phyloP scores from a whole-genome alignment of 1,139 yeast genomes.

The Saccharomyces hybrid region DNA sequence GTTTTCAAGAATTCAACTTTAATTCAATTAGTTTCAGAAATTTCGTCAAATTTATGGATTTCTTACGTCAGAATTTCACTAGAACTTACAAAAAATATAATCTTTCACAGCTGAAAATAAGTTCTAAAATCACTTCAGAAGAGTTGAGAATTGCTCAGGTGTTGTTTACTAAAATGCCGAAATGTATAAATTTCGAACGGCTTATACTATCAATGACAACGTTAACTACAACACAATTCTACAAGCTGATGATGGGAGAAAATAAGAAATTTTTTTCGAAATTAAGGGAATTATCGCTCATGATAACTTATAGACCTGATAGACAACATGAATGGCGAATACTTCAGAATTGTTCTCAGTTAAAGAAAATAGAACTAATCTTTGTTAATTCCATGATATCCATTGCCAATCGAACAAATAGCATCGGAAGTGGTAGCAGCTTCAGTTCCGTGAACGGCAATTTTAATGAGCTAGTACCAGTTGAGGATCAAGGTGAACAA shows the following conservation, averaged over 20 bases:
- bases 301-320: conserved; percentile 18
- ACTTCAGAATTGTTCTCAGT: conserved; percentile 12
- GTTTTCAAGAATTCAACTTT: conserved; percentile 15
- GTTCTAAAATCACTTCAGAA: conserved; percentile 19
- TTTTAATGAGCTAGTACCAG: background rate
- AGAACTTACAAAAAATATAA: background rate
- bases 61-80: background rate
- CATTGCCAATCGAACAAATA: conserved; percentile 1
- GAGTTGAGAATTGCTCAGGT: conserved; percentile 16
- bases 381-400: conserved; percentile 18
- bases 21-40: conserved; percentile 12
- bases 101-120: conserved; percentile 9
- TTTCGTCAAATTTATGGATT: conserved; percentile 3
- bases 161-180: conserved; percentile 9
- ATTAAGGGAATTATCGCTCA: conserved; percentile 16
- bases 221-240: conserved; percentile 14
- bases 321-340: conserved; percentile 15
- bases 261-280: conserved; percentile 5
- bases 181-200: conserved; percentile 9
- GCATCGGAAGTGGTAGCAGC: background rate
- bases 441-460: background rate
- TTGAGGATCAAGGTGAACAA: background rate
- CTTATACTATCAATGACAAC: conserved; percentile 17
- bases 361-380: conserved; percentile 18
- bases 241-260: conserved; percentile 9